Conservation (phyloP, 345 rosid species). For the Eucalyptus regnans region DNA sequence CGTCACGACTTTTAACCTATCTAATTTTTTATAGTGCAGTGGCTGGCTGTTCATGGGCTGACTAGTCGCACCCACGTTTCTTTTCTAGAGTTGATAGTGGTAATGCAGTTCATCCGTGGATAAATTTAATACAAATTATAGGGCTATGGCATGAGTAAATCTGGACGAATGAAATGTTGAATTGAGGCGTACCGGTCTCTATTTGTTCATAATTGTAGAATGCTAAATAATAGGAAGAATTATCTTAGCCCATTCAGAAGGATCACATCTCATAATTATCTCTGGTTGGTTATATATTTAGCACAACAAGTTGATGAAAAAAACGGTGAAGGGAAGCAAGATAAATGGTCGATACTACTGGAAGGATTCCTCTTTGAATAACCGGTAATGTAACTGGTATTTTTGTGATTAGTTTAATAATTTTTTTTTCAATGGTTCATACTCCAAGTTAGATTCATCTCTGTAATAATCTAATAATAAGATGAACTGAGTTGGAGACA, state of each 20-base stretch:
- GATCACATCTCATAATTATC: neutral
- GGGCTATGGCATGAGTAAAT: neutral
- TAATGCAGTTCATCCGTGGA: neutral
- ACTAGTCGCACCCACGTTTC: neutral
- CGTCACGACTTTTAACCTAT: neutral
- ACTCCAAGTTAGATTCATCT: neutral
- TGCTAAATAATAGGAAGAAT: neutral
- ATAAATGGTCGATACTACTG: accelerated
- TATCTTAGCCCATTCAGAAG: accelerated
- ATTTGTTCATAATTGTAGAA: neutral
- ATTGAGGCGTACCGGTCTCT: neutral
- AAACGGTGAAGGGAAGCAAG: neutral
- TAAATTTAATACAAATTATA: neutral
- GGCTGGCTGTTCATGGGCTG: neutral
- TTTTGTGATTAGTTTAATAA: neutral
- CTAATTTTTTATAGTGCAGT: neutral
- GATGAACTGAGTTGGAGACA: neutral
- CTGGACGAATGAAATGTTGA: no score
- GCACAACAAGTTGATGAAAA: neutral
- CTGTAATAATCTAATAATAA: neutral
- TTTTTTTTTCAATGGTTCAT: neutral
- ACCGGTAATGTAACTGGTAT: accelerated
- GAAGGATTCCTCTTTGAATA: neutral
- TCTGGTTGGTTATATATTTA: neutral
- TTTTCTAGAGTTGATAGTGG: neutral